Conservation (phyloP, 2,329 filamentous ascomycete genomes). For the Sarocladiaceae sp. region DNA sequence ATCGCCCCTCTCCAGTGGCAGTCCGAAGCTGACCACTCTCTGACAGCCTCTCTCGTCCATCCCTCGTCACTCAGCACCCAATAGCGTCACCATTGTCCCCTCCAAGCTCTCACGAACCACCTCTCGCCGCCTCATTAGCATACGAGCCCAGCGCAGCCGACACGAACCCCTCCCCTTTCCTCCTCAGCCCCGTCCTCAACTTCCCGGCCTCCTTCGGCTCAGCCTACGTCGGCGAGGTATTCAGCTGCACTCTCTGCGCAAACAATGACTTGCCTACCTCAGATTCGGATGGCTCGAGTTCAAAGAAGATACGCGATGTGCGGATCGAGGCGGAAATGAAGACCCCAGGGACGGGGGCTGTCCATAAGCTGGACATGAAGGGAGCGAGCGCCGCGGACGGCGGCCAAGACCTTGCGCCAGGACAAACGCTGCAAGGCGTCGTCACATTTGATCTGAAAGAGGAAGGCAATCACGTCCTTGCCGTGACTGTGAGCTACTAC, state of each 20-base stretch:
- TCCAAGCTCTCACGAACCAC: conserved; percentile 37
- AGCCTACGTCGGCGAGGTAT: conserved; percentile 91
- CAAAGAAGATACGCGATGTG: conserved; percentile 63
- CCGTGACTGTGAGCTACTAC: conserved; percentile 90
- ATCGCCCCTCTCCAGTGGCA: background rate
- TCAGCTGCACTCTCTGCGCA: conserved; percentile 90
- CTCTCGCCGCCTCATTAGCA: conserved; percentile 62
- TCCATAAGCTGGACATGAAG: conserved; percentile 58
- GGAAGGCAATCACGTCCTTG: conserved; percentile 87
- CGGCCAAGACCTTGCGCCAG: conserved; percentile 47
- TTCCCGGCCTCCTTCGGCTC: conserved; percentile 88
- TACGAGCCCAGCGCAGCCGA: conserved; percentile 42
- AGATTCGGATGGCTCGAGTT: conserved; percentile 11
- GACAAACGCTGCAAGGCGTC: conserved; percentile 70
- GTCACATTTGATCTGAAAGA: conserved; percentile 86
- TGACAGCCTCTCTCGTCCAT: conserved; percentile 71
- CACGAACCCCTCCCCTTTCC: conserved; percentile 48
- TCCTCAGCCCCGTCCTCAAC: conserved; percentile 63
- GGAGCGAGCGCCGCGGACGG: conserved; percentile 14
- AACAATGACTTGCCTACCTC: conserved; percentile 63
- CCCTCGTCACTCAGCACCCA: conserved; percentile 65
- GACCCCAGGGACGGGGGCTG: conserved; percentile 57
- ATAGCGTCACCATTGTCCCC: conserved; percentile 40
- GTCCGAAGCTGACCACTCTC: background rate
- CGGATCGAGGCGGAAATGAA: conserved; percentile 91